phyloP scores from a whole-genome alignment of 805 yeast genomes.

The Sugiyamaella americana region DNA sequence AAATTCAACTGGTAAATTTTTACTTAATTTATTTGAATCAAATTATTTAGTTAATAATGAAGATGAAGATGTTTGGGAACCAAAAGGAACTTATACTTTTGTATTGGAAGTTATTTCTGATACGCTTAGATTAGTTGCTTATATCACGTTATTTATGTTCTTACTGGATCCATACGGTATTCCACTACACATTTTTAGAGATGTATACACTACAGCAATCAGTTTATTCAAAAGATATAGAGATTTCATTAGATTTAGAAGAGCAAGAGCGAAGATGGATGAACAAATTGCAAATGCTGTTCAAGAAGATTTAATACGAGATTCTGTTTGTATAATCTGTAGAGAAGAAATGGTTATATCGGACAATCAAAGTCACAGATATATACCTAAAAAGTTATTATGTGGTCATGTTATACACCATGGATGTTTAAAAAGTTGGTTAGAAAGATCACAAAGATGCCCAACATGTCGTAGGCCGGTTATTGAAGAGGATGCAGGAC shows the following conservation, averaged over 20 bases:
- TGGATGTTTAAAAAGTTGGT: slow-evolving; percentile 89
- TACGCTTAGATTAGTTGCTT: slow-evolving; percentile 41
- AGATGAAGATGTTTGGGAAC: slow-evolving; percentile 70
- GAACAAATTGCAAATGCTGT: slow-evolving; percentile 58
- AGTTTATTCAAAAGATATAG: slow-evolving; percentile 26
- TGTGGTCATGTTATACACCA: slow-evolving; percentile 88
- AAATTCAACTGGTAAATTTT: slow-evolving; percentile 40
- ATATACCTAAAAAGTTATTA: slow-evolving; percentile 63
- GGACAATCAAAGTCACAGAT: slow-evolving; percentile 35
- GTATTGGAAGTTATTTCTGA: slow-evolving; percentile 48
- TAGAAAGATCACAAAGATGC: slow-evolving; percentile 86
- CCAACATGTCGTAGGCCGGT: slow-evolving; percentile 71
- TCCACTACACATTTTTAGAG: slow-evolving; percentile 46
- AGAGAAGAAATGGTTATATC: slow-evolving; percentile 74
- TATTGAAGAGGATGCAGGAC: slow-evolving; percentile 3
- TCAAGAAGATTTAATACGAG: slow-evolving; percentile 51
- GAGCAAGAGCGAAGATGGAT: slow-evolving; percentile 54
- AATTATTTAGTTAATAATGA: slow-evolving; percentile 39
- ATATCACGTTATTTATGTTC: slow-evolving; percentile 42
- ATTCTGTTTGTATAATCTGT: slow-evolving; percentile 75
- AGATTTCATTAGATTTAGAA: slow-evolving; percentile 27
- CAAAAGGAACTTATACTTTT: slow-evolving; percentile 54
- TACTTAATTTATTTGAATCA: slow-evolving; percentile 53
- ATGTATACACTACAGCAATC: slow-evolving; percentile 37
- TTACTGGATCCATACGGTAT: slow-evolving; percentile 41